phyloP scores from a whole-genome alignment of 2,329 filamentous ascomycete genomes.

The Cladosporium sphaerospermum region DNA sequence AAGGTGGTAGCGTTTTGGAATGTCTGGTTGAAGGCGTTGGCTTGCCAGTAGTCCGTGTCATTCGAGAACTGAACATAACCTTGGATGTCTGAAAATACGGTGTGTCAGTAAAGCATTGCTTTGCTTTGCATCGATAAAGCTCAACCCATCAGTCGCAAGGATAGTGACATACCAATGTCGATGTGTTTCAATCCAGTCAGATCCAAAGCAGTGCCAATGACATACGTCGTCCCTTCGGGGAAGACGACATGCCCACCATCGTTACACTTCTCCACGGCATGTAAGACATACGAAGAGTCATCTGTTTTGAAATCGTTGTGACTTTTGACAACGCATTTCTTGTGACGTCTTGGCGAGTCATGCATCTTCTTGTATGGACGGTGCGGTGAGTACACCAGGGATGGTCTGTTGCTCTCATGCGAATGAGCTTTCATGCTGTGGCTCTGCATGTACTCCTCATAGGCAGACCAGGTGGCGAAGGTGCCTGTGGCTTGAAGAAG shows the following conservation, averaged over 20 bases:
- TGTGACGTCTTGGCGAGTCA: conserved; percentile 30
- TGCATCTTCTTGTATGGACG: conserved; percentile 31
- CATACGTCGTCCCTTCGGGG: conserved; percentile 50
- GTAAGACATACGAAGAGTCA: conserved; percentile 47
- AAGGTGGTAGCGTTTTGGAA: conserved; percentile 64
- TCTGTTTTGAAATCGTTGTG: conserved; percentile 38
- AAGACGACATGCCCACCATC: conserved; percentile 58
- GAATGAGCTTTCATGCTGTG: conserved; percentile 17
- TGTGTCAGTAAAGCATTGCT: conserved; percentile 14
- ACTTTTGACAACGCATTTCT: conserved; percentile 34
- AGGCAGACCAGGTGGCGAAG: conserved; percentile 25
- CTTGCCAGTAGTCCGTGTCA: conserved; percentile 64
- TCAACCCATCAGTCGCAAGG: neutral
- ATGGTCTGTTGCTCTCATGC: conserved; percentile 26
- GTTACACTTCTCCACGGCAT: conserved; percentile 55
- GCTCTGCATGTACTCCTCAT: conserved; percentile 22
- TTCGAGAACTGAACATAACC: conserved; percentile 58
- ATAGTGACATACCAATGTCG: conserved; percentile 48
- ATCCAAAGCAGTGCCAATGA: conserved; percentile 58
- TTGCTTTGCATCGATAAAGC: neutral
- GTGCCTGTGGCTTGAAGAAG: conserved; percentile 17
- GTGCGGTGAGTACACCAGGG: conserved; percentile 31
- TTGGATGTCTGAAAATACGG: conserved; percentile 43
- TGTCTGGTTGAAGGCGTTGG: conserved; percentile 55
- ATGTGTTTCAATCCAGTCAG: conserved; percentile 58